Conservation (phyloP, 73 alveolate genomes). For the Paramecium pentaurelia region DNA sequence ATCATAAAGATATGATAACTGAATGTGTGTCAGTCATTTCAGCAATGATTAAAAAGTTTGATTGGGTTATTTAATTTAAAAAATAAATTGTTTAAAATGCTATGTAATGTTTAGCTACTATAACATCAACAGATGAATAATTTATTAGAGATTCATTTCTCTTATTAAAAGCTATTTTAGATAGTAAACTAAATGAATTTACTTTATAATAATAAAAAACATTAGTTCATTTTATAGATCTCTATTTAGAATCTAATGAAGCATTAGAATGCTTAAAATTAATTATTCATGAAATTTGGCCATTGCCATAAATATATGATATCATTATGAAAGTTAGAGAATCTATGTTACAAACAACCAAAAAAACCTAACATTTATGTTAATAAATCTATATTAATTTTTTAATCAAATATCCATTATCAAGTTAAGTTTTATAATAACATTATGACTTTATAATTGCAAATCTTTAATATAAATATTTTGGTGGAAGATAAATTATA, state of each 20-base stretch:
- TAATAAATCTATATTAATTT: neutral
- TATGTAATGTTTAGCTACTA: neutral
- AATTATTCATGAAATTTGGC: neutral
- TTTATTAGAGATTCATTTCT: neutral
- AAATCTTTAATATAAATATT: neutral
- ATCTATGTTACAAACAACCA: neutral
- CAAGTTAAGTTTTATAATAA: neutral
- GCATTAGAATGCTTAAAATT: slow-evolving; percentile 13
- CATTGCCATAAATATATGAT: slow-evolving; percentile 18
- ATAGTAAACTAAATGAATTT: neutral
- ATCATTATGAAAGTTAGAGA: slow-evolving; percentile 3
- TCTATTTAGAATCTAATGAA: slow-evolving; percentile 12
- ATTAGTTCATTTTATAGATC: slow-evolving; percentile 41
- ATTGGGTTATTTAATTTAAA: neutral
- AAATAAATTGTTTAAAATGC: neutral
- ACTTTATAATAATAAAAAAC: neutral
- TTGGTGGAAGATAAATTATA: neutral
- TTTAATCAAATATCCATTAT: slow-evolving; percentile 12
- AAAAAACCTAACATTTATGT: neutral
- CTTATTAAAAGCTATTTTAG: neutral
- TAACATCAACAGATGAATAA: slow-evolving; percentile 48
- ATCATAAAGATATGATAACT: neutral
- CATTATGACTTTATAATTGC: slow-evolving; percentile 32
- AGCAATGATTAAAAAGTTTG: neutral
- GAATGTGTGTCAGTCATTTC: neutral